These are phyloP conservation scores for Decorospora gaudefroyi DNA, from an alignment of 2,329 filamentous ascomycete genomes.

Conservation along the genomic window DNA sequence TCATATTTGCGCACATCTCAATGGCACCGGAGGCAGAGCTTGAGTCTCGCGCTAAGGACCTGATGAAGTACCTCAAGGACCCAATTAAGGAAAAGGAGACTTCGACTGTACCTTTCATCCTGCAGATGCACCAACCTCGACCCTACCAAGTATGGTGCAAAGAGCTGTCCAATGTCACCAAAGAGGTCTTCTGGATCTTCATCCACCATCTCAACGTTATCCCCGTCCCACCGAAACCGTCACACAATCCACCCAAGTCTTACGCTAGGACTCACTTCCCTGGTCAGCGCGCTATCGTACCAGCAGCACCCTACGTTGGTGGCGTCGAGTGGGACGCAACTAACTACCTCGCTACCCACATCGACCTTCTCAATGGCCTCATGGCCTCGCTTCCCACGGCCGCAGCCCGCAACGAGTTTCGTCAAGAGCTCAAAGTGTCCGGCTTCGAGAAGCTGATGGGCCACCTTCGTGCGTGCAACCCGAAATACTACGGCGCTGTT, in stretches of 20 bases:
- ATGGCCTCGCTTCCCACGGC: slow-evolving; percentile 75
- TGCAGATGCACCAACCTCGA: slow-evolving; percentile 83
- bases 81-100: slow-evolving; percentile 72
- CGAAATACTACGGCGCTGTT: slow-evolving; percentile 93
- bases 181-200: slow-evolving; percentile 99
- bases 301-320: slow-evolving; percentile 92
- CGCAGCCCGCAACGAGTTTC: slow-evolving; percentile 74
- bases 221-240: slow-evolving; percentile 57
- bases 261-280: slow-evolving; percentile 76
- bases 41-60: slow-evolving; percentile 69
- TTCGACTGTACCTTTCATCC: slow-evolving; percentile 80
- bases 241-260: slow-evolving; percentile 26
- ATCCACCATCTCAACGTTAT: slow-evolving; percentile 91
- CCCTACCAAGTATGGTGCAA: slow-evolving; percentile 95
- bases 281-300: slow-evolving; percentile 82
- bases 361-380: slow-evolving; percentile 91
- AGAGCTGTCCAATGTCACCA: slow-evolving; percentile 88
- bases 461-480: slow-evolving; percentile 87
- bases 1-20: slow-evolving; percentile 87
- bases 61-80: slow-evolving; percentile 80
- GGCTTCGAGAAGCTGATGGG: slow-evolving; percentile 90
- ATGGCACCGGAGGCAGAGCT: slow-evolving; percentile 61
- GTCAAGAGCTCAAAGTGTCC: slow-evolving; percentile 76
- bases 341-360: slow-evolving; percentile 89
- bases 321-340: slow-evolving; percentile 99